These are phyloP conservation scores for Teratosphaeria epicoccoides DNA, from an alignment of 2,329 filamentous ascomycete species.

Conservation along the genomic window DNA sequence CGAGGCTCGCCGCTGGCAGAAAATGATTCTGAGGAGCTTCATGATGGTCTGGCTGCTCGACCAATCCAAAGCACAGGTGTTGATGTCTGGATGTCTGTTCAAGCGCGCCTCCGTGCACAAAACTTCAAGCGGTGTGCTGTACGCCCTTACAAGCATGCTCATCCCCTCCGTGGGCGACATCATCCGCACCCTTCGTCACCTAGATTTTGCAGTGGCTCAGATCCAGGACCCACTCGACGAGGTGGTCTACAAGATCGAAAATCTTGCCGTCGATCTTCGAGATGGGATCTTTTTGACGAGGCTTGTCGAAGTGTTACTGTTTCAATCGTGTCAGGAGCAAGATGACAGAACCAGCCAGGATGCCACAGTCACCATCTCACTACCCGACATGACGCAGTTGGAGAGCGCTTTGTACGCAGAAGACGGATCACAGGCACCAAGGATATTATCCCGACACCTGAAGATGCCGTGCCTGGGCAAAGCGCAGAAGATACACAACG, in stretches of 20 bases:
- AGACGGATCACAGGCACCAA: constrained; percentile 27
- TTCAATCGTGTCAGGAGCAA: constrained; percentile 13
- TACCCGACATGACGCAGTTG: constrained; percentile 37
- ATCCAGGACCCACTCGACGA: constrained; percentile 49
- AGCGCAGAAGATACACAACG: constrained; percentile 49
- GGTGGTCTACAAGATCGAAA: constrained; percentile 46
- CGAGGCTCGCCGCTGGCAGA: constrained; percentile 33
- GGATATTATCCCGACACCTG: constrained; percentile 46
- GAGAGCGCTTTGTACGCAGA: constrained; percentile 24
- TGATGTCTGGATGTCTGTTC: constrained; percentile 35
- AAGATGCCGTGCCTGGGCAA: constrained; percentile 47
- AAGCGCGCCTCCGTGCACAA: constrained; percentile 43
- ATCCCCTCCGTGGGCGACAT: constrained; percentile 51
- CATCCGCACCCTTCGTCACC: constrained; percentile 42
- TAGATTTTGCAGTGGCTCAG: constrained; percentile 46
- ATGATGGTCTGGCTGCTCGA: constrained; percentile 53
- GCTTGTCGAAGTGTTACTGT: constrained; percentile 48
- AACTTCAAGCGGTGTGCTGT: constrained; percentile 44
- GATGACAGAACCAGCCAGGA: constrained; percentile 12
- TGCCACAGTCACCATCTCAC: constrained; percentile 34
- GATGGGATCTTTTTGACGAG: constrained; percentile 51
- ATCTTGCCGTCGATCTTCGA: constrained; percentile 52
- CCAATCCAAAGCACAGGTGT: constrained; percentile 32
- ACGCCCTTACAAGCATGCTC: constrained; percentile 42
- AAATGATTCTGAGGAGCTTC: constrained; percentile 47